These are phyloP conservation scores for Chaetomidium leptoderma DNA, from an alignment of 495 filamentous ascomycete genomes.

Conservation along the genomic window DNA sequence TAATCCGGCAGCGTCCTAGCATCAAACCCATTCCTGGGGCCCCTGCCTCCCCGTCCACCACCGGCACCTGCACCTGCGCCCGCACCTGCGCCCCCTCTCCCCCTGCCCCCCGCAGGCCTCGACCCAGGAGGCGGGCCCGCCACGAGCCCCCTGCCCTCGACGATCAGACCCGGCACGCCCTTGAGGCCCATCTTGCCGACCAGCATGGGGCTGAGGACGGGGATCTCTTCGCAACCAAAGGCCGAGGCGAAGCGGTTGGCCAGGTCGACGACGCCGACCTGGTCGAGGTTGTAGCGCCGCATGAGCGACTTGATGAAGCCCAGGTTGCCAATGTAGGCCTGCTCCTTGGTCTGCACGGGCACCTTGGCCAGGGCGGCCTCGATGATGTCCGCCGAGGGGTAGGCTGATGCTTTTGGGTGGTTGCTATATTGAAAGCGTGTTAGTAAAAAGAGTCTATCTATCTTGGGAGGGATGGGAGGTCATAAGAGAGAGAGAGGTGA, in stretches of 20 bases:
- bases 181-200: constrained; percentile 35
- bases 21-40: neutral
- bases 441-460: neutral
- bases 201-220: constrained; percentile 13
- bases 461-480: neutral
- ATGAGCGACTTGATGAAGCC: constrained; percentile 29
- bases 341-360: constrained; percentile 22
- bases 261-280: constrained; percentile 19
- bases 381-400: constrained; percentile 25
- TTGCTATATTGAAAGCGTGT: neutral
- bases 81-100: neutral
- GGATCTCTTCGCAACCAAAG: constrained; percentile 25
- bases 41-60: neutral
- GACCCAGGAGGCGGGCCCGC: neutral
- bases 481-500: neutral
- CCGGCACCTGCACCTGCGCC: neutral
- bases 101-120: neutral
- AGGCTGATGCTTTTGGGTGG: constrained; percentile 24
- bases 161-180: constrained; percentile 29
- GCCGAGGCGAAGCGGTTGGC: constrained; percentile 26
- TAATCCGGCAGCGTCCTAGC: neutral
- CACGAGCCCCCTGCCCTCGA: constrained; percentile 6
- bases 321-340: constrained; percentile 29
- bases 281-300: constrained; percentile 16
- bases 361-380: constrained; percentile 25